Conservation (phyloP, 2,329 filamentous ascomycete species). For the Cordyceps cateniannulata region DNA sequence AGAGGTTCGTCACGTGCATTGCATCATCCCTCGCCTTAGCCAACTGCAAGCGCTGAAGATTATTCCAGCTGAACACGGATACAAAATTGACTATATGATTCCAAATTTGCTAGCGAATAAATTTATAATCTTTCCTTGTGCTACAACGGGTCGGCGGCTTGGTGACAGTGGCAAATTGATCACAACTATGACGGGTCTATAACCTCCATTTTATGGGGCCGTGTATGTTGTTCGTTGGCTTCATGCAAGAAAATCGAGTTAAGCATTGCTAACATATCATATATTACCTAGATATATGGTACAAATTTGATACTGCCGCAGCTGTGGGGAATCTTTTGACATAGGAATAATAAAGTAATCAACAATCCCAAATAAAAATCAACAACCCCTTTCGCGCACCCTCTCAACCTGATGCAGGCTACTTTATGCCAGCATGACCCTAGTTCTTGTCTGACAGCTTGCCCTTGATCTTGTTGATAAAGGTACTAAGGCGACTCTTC, state of each 20-base stretch:
- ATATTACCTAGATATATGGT: conserved; percentile 29
- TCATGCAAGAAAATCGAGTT: background rate
- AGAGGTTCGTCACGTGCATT: conserved; percentile 10
- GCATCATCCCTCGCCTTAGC: background rate
- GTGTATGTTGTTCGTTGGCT: no score
- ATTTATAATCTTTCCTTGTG: background rate
- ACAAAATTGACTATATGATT: background rate
- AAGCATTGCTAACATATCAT: conserved; percentile 21
- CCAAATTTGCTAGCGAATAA: background rate
- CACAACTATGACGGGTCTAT: background rate
- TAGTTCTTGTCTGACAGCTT: conserved; percentile 33
- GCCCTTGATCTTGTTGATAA: conserved; percentile 52
- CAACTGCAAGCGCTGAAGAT: background rate
- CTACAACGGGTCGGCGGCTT: background rate
- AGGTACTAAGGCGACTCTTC: conserved; percentile 56
- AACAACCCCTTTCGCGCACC: background rate
- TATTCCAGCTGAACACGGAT: background rate
- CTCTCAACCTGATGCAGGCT: background rate
- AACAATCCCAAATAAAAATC: conserved; percentile 24
- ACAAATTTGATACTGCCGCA: conserved; percentile 17
- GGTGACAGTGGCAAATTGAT: background rate
- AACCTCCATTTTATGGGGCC: background rate
- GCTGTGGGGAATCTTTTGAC: conserved; percentile 32
- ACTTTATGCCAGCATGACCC: background rate
- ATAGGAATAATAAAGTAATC: conserved; percentile 27